These are phyloP conservation scores for Coniosporium apollinis DNA, from an alignment of 495 filamentous ascomycete species.

Conservation along the genomic window DNA sequence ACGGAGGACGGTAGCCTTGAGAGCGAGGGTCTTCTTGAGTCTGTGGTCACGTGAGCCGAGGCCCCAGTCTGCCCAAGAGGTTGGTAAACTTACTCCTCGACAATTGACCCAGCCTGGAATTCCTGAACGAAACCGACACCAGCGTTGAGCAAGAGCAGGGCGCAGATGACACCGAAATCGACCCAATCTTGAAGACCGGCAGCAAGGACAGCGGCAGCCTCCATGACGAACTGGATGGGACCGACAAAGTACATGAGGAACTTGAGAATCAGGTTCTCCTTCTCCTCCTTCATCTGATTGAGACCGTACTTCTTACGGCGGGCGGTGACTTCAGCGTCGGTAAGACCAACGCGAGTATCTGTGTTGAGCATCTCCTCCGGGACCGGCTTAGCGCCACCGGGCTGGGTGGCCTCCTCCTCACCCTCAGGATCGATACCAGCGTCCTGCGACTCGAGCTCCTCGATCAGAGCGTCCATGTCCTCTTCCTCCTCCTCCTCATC, in stretches of 20 bases:
- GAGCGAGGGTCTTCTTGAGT: constrained; percentile 80
- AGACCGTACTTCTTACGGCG: constrained; percentile 67
- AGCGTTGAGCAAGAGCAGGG: constrained; percentile 61
- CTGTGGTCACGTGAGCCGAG: too few species aligned
- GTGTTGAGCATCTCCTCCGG: constrained; percentile 57
- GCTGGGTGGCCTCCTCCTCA: constrained; percentile 32
- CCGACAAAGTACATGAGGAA: constrained; percentile 76
- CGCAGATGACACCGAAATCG: constrained; percentile 68
- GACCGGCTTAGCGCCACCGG: constrained; percentile 35
- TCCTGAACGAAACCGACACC: constrained; percentile 76
- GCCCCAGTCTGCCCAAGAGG: too few species aligned
- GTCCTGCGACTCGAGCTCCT: constrained; percentile 65
- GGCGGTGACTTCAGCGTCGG: constrained; percentile 44
- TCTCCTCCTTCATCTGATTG: constrained; percentile 83
- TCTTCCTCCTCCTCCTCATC: constrained; percentile 53
- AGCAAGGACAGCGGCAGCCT: constrained; percentile 60
- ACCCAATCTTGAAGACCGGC: constrained; percentile 69
- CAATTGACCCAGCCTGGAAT: constrained; percentile 77
- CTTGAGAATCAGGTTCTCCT: constrained; percentile 67
- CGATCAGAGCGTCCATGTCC: constrained; percentile 67
- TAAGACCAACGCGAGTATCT: constrained; percentile 51
- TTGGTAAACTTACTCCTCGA: too few species aligned
- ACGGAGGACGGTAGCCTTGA: constrained; percentile 72
- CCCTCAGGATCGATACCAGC: constrained; percentile 40
- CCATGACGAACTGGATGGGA: constrained; percentile 90